Evolutionary conservation across 1,284 basidiomycete species (phyloP).

Genomic region (Apiotrichum gamsii): DNA sequence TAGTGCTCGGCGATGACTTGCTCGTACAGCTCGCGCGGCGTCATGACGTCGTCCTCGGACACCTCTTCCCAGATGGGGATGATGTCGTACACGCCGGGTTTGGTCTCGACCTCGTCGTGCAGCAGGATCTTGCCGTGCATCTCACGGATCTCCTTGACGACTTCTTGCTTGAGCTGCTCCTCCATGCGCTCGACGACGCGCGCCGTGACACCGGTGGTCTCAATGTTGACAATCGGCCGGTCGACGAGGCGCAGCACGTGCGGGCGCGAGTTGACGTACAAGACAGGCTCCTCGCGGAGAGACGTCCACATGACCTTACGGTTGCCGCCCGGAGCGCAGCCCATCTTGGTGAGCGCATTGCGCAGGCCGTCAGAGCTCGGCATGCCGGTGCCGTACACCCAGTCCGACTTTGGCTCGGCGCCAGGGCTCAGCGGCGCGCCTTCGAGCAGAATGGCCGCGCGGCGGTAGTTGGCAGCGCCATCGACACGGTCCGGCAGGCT

Average conservation of each 20-base stretch:
- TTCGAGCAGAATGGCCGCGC: constrained; percentile 61
- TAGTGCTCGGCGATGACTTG: constrained; percentile 60
- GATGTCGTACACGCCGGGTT: constrained; percentile 80
- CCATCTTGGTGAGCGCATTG: constrained; percentile 71
- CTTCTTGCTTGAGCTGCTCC: constrained; percentile 77
- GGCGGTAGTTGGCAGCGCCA: constrained; percentile 85
- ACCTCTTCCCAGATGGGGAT: constrained; percentile 83
- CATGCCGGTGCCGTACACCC: constrained; percentile 76
- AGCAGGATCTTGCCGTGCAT: constrained; percentile 78
- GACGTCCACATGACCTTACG: constrained; percentile 85
- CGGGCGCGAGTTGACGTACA: constrained; percentile 58
- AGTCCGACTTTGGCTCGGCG: constrained; percentile 52
- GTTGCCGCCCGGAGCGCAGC: constrained; percentile 64
- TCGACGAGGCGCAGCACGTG: constrained; percentile 89
- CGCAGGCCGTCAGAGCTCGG: constrained; percentile 52
- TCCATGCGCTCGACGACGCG: constrained; percentile 93
- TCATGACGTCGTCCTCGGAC: constrained; percentile 80
- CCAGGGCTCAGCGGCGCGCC: background rate
- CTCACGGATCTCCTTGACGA: constrained; percentile 68
- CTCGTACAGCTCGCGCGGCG: constrained; percentile 61
- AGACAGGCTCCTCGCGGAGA: constrained; percentile 88
- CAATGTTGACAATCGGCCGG: constrained; percentile 83
- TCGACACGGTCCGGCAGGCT: constrained; percentile 90
- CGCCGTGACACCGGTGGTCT: constrained; percentile 93
- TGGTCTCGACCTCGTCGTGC: constrained; percentile 93